Evolutionary conservation across 2,329 filamentous ascomycete species (phyloP).

Genomic region (Trichoderma guizhouense): DNA sequence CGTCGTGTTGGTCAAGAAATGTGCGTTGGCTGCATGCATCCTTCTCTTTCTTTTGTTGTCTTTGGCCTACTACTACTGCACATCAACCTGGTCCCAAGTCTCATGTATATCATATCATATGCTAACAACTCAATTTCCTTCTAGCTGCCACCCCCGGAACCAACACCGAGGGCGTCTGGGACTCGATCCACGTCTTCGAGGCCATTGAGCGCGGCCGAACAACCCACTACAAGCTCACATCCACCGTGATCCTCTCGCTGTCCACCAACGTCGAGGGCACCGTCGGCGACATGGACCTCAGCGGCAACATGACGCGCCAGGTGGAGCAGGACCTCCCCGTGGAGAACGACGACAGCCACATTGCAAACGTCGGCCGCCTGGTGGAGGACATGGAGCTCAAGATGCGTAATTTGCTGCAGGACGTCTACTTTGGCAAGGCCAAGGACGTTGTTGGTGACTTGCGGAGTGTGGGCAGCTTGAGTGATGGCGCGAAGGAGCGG

Average conservation of each 20-base stretch:
- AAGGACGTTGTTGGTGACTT: conserved; percentile 97
- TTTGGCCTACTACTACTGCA: background rate
- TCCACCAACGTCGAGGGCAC: conserved; percentile 53
- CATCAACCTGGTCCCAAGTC: background rate
- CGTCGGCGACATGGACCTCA: conserved; percentile 84
- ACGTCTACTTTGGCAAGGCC: conserved; percentile 99
- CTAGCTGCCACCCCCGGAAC: conserved; percentile 63
- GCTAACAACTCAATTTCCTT: background rate
- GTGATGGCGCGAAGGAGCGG: conserved; percentile 77
- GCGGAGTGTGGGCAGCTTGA: conserved; percentile 79
- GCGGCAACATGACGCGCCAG: conserved; percentile 97
- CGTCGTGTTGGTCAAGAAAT: conserved; percentile 93
- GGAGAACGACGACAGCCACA: conserved; percentile 87
- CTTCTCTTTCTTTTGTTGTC: background rate
- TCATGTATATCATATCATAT: background rate
- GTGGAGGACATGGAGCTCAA: conserved; percentile 99
- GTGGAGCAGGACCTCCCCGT: conserved; percentile 88
- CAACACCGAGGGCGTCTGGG: conserved; percentile 80
- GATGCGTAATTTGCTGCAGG: conserved; percentile 96
- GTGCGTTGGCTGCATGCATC: conserved; percentile 44
- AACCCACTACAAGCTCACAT: conserved; percentile 96
- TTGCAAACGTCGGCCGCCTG: conserved; percentile 88
- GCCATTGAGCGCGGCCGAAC: conserved; percentile 87
- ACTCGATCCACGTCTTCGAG: conserved; percentile 98
- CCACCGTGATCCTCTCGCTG: conserved; percentile 89